phyloP scores from a whole-genome alignment of 768 basidiomycete genomes.

The Paxillus rubicundulus region DNA sequence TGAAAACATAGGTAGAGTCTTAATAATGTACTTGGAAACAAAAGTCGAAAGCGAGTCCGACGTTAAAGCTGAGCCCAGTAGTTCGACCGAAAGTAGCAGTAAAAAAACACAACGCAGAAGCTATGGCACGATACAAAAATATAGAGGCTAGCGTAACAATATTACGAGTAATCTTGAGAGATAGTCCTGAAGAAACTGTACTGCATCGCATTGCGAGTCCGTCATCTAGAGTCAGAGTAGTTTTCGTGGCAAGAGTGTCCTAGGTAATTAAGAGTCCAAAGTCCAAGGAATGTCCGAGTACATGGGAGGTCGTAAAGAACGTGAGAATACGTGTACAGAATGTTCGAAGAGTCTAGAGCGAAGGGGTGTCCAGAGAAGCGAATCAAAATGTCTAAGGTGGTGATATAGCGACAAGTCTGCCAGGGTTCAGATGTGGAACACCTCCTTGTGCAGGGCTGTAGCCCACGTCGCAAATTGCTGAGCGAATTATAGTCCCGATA shows the following conservation, averaged over 20 bases:
- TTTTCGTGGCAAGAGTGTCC: conserved; percentile 13
- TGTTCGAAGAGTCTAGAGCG: conserved; percentile 4
- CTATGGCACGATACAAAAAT: conserved; percentile 23
- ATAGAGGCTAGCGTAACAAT: conserved; percentile 27
- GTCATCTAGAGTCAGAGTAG: conserved; percentile 23
- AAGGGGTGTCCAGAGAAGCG: conserved; percentile 2
- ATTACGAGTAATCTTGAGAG: conserved; percentile 17
- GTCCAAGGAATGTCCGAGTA: conserved; percentile 24
- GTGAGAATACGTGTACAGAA: conserved; percentile 16
- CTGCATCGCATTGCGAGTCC: conserved; percentile 20
- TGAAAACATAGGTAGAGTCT: background rate
- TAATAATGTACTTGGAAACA: conserved; percentile 7
- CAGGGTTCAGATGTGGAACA: background rate
- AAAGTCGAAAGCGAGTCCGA: conserved; percentile 10
- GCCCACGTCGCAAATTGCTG: conserved; percentile 1
- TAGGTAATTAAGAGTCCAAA: background rate
- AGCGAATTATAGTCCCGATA: conserved; percentile 26
- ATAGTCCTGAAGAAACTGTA: conserved; percentile 16
- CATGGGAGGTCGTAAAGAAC: conserved; percentile 24
- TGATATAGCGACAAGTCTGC: conserved; percentile 1
- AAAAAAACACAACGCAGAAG: conserved; percentile 5
- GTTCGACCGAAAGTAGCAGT: background rate
- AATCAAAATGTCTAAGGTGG: conserved; percentile 9
- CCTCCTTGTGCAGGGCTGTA: background rate
- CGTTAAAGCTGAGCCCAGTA: background rate